Base-by-base conservation (phyloP, 2,329 filamentous ascomycete genomes). In the Exophiala dermatitidis region DNA sequence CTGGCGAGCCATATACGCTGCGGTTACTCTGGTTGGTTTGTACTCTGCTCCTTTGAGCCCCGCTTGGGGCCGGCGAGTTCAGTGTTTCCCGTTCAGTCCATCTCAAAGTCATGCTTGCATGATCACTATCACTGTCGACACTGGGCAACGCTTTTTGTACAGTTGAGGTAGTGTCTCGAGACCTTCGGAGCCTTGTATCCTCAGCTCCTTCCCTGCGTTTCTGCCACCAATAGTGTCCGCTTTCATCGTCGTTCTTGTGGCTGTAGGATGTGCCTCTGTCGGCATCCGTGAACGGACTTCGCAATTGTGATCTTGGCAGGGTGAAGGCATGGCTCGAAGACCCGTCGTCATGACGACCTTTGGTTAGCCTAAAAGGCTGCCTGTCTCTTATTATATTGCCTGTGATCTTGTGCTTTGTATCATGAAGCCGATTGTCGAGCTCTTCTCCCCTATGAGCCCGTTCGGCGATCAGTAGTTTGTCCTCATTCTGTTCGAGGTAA, bases 401-500 rank as follows among this genome's bases (percentile, higher is more conserved):
- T 19, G 19, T 19, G 19, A 19, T 19, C 19, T 19, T 19, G 19
- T 34, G 31, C n/a, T 29, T 33, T 37, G 43, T 32, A 32, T 7
- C 43, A 49, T 84, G 81, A 4, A 72, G 74, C 64, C 88, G 81
- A 12, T 77, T 68, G 8, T 41, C 36, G 10, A 38, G 4, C 28
- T 72, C 68, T 3, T 72, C 71, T 4, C 80, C 82, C 5, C 83
- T 78, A 33, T 73, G 67, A 3, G 78, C 76, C 46, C 85, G 77
- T 67, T 86, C 82, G 31, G 76, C 72, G 33, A 85, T 78, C n/a
- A 89, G 74, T 48, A 82, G 75, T 52, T 74, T 75, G 64, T 90
- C 86, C 67, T 90, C 85, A 60, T 90, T 90, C 19, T 80, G 77
- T 31, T 80, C 77, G n/a, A 77, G 58, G 62, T 79, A 81, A 8